Percentiles rank a stretch among this genome's conserved stretches.
Conservation (phyloP, 2,329 filamentous ascomycete species). For the Conoideocrella luteorostrata region DNA sequence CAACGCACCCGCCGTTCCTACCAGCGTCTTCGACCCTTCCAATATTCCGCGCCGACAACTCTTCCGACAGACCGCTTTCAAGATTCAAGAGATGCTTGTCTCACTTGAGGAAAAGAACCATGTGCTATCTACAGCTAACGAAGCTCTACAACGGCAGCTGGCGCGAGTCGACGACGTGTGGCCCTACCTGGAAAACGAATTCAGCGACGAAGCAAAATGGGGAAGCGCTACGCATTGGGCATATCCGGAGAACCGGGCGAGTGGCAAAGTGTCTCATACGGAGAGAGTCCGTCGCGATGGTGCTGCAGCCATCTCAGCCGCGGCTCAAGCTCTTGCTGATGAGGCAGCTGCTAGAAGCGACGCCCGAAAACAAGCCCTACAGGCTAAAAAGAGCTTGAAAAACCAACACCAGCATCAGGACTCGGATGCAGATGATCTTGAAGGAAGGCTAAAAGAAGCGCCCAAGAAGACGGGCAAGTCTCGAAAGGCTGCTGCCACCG, state of each 20-base stretch:
- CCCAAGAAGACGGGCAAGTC: constrained; percentile 62
- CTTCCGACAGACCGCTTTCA: constrained; percentile 70
- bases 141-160: constrained; percentile 80
- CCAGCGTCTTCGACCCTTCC: constrained; percentile 44
- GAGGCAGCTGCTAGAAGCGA: constrained; percentile 82
- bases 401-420: constrained; percentile 62
- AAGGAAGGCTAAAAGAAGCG: constrained; percentile 41
- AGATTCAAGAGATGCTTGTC: constrained; percentile 77
- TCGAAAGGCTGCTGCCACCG: constrained; percentile 55
- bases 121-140: constrained; percentile 86
- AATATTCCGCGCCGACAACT: constrained; percentile 64
- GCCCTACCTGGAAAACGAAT: constrained; percentile 78
- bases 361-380: constrained; percentile 72
- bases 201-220: constrained; percentile 90
- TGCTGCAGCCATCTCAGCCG: constrained; percentile 69
- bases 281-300: constrained; percentile 75
- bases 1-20: constrained; percentile 27
- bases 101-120: constrained; percentile 97
- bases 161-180: constrained; percentile 80
- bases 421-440: constrained; percentile 71
- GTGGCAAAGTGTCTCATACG: constrained; percentile 53
- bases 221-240: constrained; percentile 94
- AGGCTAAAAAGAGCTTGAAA: constrained; percentile 67
- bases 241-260: constrained; percentile 76
- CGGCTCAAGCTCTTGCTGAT: constrained; percentile 69